These are phyloP conservation scores for Centrapalus pauciflorus DNA, from an alignment of 129 eudicot genomes.

Conservation along the genomic window DNA sequence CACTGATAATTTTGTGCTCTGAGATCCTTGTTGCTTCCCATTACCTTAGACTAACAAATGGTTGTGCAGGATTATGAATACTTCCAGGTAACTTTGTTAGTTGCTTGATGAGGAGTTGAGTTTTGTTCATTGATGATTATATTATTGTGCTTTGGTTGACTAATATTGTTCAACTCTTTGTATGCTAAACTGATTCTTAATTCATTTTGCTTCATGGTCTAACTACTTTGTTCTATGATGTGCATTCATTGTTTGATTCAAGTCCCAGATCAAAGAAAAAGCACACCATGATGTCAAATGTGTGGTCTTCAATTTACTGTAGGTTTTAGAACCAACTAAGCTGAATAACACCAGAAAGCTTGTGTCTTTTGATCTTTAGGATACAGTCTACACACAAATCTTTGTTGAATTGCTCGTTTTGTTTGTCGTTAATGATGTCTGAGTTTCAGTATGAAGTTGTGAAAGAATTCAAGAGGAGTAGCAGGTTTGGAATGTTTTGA, in stretches of 20 bases:
- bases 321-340: too few relatives aligned
- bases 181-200: background rate
- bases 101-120: background rate
- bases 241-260: background rate
- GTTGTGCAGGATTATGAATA: background rate
- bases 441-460: too few relatives aligned
- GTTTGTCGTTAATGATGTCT: too few relatives aligned
- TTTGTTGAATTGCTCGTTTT: too few relatives aligned
- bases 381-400: too few relatives aligned
- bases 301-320: too few relatives aligned
- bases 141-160: background rate
- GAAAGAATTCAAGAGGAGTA: too few relatives aligned
- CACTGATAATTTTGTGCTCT: background rate
- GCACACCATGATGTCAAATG: too few relatives aligned
- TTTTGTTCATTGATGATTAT: background rate
- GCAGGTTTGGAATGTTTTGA: too few relatives aligned
- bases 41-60: background rate
- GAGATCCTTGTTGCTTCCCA: background rate
- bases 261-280: background rate
- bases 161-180: background rate
- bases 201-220: too few relatives aligned
- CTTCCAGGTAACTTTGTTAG: background rate
- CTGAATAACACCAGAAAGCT: too few relatives aligned
- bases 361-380: too few relatives aligned
- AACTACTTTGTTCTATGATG: background rate